These are phyloP conservation scores for Kuraishia hungarica DNA, from an alignment of 805 yeast species.

Conservation along the genomic window DNA sequence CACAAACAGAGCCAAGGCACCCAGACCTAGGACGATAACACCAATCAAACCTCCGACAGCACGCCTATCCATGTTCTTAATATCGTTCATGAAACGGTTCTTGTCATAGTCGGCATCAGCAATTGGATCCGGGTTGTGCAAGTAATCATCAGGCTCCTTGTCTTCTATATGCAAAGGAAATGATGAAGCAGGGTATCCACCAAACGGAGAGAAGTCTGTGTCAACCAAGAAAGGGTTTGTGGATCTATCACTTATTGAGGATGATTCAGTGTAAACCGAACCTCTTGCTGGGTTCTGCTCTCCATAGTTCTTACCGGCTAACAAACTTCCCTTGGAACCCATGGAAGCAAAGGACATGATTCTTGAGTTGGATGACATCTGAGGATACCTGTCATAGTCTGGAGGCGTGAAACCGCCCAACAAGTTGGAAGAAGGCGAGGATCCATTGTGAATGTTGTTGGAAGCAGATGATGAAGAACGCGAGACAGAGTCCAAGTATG, in stretches of 20 bases:
- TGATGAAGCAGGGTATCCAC: conserved; percentile 91
- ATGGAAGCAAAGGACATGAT: conserved; percentile 43
- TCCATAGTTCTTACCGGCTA: conserved; percentile 3
- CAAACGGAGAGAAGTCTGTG: conserved; percentile 82
- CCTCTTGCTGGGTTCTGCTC: conserved; percentile 5
- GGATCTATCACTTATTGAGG: conserved; percentile 2
- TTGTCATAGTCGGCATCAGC: conserved; percentile 82
- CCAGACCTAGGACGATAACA: conserved; percentile 46
- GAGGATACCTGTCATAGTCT: conserved; percentile 63
- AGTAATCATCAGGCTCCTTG: conserved; percentile 88
- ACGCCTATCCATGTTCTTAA: conserved; percentile 56
- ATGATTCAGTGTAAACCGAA: conserved; percentile 5
- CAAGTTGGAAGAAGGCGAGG: conserved; percentile 7
- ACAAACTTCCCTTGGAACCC: conserved; percentile 21
- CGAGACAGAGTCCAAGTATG: conserved; percentile 23
- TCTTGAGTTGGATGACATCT: conserved; percentile 41
- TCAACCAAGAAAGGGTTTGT: conserved; percentile 36
- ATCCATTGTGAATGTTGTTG: conserved; percentile 10
- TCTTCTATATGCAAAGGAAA: conserved; percentile 90
- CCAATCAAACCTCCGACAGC: conserved; percentile 59
- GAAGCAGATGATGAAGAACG: conserved; percentile 8
- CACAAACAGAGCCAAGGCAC: conserved; percentile 61
- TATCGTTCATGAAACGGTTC: conserved; percentile 53
- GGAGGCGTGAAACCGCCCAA: conserved; percentile 32
- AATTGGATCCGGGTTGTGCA: conserved; percentile 94